phyloP scores from a whole-genome alignment of 2,329 filamentous ascomycete genomes.

The Cercospora janseana region DNA sequence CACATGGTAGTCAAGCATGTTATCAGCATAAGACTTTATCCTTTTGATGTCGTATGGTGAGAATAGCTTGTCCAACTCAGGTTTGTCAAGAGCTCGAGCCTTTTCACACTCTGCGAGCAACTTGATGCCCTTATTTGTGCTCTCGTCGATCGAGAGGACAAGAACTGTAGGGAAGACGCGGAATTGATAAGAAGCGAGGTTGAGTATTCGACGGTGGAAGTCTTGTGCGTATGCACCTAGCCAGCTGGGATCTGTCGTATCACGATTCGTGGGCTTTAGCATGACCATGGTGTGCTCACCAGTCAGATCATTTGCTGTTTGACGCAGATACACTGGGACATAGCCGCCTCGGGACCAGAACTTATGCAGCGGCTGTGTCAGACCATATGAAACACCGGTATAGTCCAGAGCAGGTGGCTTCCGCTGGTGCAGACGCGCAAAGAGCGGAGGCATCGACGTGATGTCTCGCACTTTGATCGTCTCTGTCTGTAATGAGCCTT shows the following conservation, averaged over 20 bases:
- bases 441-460: conserved; percentile 86
- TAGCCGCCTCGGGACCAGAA: conserved; percentile 94
- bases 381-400: conserved; percentile 89
- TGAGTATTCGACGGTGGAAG: conserved; percentile 91
- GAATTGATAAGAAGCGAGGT: conserved; percentile 90
- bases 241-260: conserved; percentile 70
- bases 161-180: conserved; percentile 73
- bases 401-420: conserved; percentile 82
- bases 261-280: conserved; percentile 70
- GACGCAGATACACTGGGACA: conserved; percentile 85
- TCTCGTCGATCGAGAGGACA: conserved; percentile 84
- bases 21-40: conserved; percentile 91
- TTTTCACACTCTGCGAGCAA: conserved; percentile 55
- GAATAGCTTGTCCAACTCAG: conserved; percentile 72
- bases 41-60: conserved; percentile 94
- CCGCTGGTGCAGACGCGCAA: conserved; percentile 81
- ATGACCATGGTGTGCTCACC: conserved; percentile 98
- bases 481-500: conserved; percentile 74
- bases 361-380: conserved; percentile 82
- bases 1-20: conserved; percentile 96
- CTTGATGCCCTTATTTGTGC: conserved; percentile 69
- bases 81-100: conserved; percentile 62
- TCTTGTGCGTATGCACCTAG: conserved; percentile 86
- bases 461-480: conserved; percentile 89
- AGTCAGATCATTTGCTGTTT: conserved; percentile 93